These are phyloP conservation scores for Verticillium alfalfae DNA, from an alignment of 2,329 filamentous ascomycete species.

Conservation along the genomic window DNA sequence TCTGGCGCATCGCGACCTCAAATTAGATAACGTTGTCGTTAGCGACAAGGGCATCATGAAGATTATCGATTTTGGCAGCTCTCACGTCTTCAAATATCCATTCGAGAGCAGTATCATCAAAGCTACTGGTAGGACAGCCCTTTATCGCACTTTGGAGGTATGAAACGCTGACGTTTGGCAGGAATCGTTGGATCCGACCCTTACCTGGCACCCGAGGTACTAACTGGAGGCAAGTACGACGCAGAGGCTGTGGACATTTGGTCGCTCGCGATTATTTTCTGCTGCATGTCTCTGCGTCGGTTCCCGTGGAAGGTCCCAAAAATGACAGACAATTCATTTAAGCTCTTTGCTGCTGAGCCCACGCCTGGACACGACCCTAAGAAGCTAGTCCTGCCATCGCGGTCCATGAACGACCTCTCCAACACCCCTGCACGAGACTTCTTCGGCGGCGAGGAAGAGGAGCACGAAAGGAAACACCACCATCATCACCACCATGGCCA, in stretches of 20 bases:
- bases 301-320: constrained; percentile 98
- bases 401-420: constrained; percentile 37
- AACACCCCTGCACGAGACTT: constrained; percentile 33
- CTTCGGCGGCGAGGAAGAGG: constrained; percentile 24
- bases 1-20: constrained; percentile 88
- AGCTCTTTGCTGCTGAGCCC: constrained; percentile 82
- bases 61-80: constrained; percentile 97
- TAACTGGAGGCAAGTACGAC: constrained; percentile 89
- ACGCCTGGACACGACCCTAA: constrained; percentile 65
- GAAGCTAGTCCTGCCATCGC: constrained; percentile 41
- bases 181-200: constrained; percentile 79
- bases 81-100: constrained; percentile 93
- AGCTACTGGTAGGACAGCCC: constrained; percentile 61
- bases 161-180: constrained; percentile 17
- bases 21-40: constrained; percentile 96
- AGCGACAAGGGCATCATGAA: constrained; percentile 98
- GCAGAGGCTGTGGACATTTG: constrained; percentile 92
- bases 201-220: constrained; percentile 94
- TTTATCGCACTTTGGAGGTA: background rate
- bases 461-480: constrained; percentile 18
- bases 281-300: constrained; percentile 91
- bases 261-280: constrained; percentile 98
- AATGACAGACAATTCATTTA: constrained; percentile 88
- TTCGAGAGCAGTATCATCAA: constrained; percentile 86
- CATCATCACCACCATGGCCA: constrained; percentile 12